Evolutionary conservation across 1,139 yeast species (phyloP).

Genomic region (Pneumocystis murina): DNA sequence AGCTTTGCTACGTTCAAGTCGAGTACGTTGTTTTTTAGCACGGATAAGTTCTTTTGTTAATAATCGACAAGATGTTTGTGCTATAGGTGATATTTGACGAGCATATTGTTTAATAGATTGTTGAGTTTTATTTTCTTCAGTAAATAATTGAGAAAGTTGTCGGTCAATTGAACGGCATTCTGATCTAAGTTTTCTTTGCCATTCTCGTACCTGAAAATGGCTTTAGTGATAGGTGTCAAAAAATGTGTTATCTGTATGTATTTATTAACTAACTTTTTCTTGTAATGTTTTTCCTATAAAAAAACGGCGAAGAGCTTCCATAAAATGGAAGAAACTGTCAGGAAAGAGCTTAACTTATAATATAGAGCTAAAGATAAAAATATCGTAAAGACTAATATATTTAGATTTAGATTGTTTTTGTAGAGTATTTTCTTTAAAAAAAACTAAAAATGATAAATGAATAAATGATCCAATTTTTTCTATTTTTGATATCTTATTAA

Average conservation of each 20-base stretch:
- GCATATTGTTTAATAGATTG: constrained; percentile 57
- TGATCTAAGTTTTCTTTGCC: constrained; percentile 66
- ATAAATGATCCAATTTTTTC: no score
- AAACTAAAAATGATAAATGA: background rate
- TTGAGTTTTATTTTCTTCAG: constrained; percentile 49
- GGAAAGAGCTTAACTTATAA: background rate
- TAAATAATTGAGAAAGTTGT: constrained; percentile 47
- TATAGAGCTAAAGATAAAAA: background rate
- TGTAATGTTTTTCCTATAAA: background rate
- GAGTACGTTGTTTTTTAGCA: constrained; percentile 56
- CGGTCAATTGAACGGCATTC: constrained; percentile 74
- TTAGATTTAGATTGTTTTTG: background rate
- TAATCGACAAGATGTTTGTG: constrained; percentile 29
- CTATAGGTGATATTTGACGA: constrained; percentile 67
- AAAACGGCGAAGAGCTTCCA: background rate
- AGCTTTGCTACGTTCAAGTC: constrained; percentile 68
- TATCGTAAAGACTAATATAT: background rate
- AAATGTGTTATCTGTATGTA: background rate
- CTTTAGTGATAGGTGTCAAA: background rate
- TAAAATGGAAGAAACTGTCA: background rate
- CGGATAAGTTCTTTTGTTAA: constrained; percentile 74
- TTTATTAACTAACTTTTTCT: background rate
- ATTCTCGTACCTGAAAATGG: constrained; percentile 34
- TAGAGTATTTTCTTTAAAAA: background rate
- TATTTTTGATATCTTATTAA: no score